Conservation (phyloP, 306 rosid species). For the Vachellia pachyceras region DNA sequence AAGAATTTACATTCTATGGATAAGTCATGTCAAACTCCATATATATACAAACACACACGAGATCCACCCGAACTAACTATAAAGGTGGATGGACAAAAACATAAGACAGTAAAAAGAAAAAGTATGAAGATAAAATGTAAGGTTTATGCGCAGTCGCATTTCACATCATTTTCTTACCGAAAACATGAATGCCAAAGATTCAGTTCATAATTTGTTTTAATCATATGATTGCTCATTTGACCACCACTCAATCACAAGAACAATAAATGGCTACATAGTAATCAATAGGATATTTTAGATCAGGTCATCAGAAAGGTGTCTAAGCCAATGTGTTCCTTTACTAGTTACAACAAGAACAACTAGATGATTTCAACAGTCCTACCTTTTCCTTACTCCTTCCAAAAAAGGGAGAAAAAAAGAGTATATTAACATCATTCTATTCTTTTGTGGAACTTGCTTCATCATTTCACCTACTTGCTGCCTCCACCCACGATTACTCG, state of each 20-base stretch:
- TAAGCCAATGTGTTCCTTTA: slow-evolving; percentile 25
- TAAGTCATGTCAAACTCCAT: too few relatives aligned
- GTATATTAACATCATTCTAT: slow-evolving; percentile 31
- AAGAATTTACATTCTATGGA: too few relatives aligned
- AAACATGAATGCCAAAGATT: not conserved
- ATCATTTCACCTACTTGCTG: slow-evolving; percentile 9
- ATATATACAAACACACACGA: too few relatives aligned
- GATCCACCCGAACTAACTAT: too few relatives aligned
- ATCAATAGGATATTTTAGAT: slow-evolving; percentile 2
- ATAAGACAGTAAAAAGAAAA: too few relatives aligned
- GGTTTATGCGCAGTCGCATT: not conserved
- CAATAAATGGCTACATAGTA: not conserved
- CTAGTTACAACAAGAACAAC: slow-evolving; percentile 22
- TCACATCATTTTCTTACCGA: not conserved
- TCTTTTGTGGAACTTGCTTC: slow-evolving; percentile 22
- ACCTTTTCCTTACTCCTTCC: slow-evolving; percentile 27
- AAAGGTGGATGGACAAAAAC: too few relatives aligned
- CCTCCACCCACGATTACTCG: slow-evolving; percentile 22
- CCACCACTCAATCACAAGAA: not conserved
- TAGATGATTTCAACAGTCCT: slow-evolving; percentile 22
- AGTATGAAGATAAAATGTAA: too few relatives aligned
- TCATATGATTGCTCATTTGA: not conserved
- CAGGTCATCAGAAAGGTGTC: slow-evolving; percentile 3
- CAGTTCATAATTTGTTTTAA: not conserved
- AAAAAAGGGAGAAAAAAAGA: not conserved